Evolutionary conservation across 371 early-diverging fungal genomes (phyloP).

Genomic region (Mortierella polycephala): DNA sequence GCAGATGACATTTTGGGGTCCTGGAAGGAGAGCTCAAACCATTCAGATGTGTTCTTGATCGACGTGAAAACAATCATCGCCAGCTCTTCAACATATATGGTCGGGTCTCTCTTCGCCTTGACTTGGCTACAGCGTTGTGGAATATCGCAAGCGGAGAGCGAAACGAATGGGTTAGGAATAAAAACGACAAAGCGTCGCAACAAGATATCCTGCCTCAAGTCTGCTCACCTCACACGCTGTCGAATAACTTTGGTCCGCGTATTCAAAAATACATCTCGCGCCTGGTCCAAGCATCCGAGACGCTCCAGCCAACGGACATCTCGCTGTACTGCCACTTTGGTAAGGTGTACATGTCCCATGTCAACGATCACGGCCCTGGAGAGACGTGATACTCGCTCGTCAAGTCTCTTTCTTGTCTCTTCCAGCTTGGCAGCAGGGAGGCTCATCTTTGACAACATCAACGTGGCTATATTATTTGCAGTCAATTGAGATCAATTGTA

Average conservation of each 20-base stretch:
- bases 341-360: conserved; percentile 80
- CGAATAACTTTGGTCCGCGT: conserved; percentile 82
- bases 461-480: conserved; percentile 28
- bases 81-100: conserved; percentile 85
- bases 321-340: conserved; percentile 80
- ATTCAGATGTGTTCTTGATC: conserved; percentile 93
- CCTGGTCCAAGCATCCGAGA: conserved; percentile 83
- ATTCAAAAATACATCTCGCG: conserved; percentile 69
- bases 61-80: conserved; percentile 88
- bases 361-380: conserved; percentile 77
- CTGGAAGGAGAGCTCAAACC: conserved; percentile 91
- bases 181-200: too few relatives aligned
- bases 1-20: conserved; percentile 91
- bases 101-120: conserved; percentile 87
- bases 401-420: conserved; percentile 64
- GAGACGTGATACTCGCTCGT: conserved; percentile 73
- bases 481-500: neutral
- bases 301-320: conserved; percentile 85
- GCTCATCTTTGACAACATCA: conserved; percentile 53
- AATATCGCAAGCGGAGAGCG: neutral
- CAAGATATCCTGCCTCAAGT: too few relatives aligned
- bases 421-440: conserved; percentile 57
- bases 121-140: conserved; percentile 66
- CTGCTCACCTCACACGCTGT: conserved; percentile 72
- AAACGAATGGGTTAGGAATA: neutral